Conservation (phyloP, 208 protist species). For the Leishmania braziliensis region DNA sequence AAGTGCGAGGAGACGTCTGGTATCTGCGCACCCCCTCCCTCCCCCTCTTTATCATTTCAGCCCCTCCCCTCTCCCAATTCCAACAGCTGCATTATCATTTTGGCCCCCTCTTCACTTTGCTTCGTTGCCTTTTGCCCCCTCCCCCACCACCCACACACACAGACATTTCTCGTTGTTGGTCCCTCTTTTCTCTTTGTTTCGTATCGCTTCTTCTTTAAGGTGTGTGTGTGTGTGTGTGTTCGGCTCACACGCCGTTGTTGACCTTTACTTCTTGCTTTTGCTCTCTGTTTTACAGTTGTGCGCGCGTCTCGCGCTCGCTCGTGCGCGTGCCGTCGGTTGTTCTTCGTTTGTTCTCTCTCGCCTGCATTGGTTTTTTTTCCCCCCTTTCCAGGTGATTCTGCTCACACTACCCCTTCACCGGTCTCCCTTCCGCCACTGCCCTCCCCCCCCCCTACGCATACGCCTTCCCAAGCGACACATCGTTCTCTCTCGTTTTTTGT, state of each 20-base stretch:
- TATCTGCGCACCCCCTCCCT: neutral
- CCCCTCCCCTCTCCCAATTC: neutral
- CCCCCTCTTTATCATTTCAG: conserved; percentile 2
- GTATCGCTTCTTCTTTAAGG: neutral
- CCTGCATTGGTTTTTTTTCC: neutral
- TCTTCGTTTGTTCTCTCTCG: neutral
- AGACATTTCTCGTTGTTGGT: neutral
- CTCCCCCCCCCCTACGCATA: neutral
- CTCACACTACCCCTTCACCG: neutral
- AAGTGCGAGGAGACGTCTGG: neutral
- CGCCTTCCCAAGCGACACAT: neutral
- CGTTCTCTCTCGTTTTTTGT: neutral
- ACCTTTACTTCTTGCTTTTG: neutral
- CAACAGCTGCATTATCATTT: neutral
- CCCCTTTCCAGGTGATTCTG: neutral
- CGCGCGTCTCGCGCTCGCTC: neutral
- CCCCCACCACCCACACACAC: neutral
- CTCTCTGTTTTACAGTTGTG: neutral
- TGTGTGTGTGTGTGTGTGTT: neutral
- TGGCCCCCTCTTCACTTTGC: neutral
- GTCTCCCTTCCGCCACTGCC: neutral
- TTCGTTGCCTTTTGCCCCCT: neutral
- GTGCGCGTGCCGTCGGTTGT: neutral
- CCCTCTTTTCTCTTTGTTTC: neutral
- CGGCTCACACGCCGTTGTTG: neutral